Evolutionary conservation across 176 grass and related monocot genomes (phyloP), one percentile per base, ranked within the genome.

Genomic region (Aegilops bicornis): DNA sequence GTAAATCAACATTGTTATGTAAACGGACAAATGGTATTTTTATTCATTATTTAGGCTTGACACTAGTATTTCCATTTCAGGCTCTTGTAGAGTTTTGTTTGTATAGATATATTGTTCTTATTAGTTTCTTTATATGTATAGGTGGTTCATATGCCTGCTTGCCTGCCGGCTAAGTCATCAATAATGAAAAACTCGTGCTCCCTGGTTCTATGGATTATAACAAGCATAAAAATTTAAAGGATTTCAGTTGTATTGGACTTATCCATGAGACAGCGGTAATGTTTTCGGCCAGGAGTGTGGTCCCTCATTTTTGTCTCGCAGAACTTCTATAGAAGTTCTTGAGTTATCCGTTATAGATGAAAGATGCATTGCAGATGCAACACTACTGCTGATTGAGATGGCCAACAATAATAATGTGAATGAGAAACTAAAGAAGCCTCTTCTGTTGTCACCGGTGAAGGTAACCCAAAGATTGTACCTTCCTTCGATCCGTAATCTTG

Each of bases 331-430:
- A 22, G 9, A 95, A 91, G 69, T 91, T 84, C 60, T 77, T 98
- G 56, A 77, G 64, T 79, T 94, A 63, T 88, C 88, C 37, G 65
- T 84, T 66, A 39, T 82, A 35, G 84, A 86, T 73, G 89, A 94
- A 81, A 89, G 77, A 72, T 83, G 88, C 84, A 64, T 98, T 45
- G 73, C 84, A 31, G 89, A 89, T 89, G 94, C 91, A 83, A 84
- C 67, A 68, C 19, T 85, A 31, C 56, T 94, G 43, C 87, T 96
- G 36, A 43, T 89, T 52, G 93, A 96, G 78, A 98, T 96, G 96
- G 37, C 84, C 5, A 59, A 64, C 64, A 63, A 84, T 79, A 43
- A 73, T 32, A 71, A 76, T 15, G 48, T 77, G 73, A 95, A 89
- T 68, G 82, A 86, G 13, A 95, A 89, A 87, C 60, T 95, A 94